Percentiles rank a stretch among this genome's conserved stretches.
Evolutionary conservation across 257 asterid species (phyloP).

Genomic region (Eustoma russellianum): DNA sequence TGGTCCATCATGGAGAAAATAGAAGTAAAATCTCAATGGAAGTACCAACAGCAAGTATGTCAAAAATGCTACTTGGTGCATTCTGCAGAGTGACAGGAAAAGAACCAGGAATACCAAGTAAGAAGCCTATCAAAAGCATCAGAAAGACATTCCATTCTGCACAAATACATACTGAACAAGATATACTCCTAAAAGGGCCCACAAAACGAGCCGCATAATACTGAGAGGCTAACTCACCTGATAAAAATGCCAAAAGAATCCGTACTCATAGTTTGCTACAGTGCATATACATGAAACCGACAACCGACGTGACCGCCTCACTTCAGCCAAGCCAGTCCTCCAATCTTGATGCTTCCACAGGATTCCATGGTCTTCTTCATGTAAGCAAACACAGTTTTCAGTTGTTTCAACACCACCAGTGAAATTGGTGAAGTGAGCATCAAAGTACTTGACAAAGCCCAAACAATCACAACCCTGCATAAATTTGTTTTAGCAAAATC

Average conservation of each 20-base stretch:
- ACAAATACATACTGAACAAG: too few species aligned
- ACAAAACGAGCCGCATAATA: too few species aligned
- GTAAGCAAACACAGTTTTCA: conserved; percentile 95
- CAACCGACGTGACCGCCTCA: conserved; percentile 87
- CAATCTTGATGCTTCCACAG: conserved; percentile 99
- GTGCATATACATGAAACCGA: conserved; percentile 91
- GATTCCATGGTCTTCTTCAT: conserved; percentile 94
- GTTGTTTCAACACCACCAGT: conserved; percentile 95
- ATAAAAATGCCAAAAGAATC: conserved; percentile 95
- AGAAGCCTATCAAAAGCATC: too few species aligned
- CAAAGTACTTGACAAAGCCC: conserved; percentile 78
- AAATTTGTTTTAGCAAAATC: background rate
- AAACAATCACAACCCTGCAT: conserved; percentile 96
- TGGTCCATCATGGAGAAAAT: conserved; percentile 3
- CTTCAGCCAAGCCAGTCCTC: conserved; percentile 95
- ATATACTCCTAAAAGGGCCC: too few species aligned
- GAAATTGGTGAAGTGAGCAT: conserved; percentile 83
- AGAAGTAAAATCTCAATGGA: background rate
- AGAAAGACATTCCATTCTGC: too few species aligned
- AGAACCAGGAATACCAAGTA: too few species aligned
- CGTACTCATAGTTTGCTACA: conserved; percentile 95
- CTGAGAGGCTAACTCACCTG: conserved; percentile 41
- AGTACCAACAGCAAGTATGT: background rate
- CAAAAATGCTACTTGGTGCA: too few species aligned
- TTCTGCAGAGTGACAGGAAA: too few species aligned